Base-by-base conservation (phyloP, 2,329 filamentous ascomycete genomes). In the Ophidiomyces ophidiicola region DNA sequence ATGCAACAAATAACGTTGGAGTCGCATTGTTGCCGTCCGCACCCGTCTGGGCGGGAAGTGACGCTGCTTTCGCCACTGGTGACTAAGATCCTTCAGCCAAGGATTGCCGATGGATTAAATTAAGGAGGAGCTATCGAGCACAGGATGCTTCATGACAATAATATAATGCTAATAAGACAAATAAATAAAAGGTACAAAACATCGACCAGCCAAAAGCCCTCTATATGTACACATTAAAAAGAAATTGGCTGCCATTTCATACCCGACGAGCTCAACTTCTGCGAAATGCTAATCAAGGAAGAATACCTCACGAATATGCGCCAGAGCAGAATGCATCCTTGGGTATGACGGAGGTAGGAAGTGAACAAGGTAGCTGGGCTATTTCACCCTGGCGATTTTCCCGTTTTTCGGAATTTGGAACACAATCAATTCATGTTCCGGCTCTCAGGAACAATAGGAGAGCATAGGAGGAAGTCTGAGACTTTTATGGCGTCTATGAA, bases 201-300 rank as follows among this genome's bases (percentile, higher is more conserved):
- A 44, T 21, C 20, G 24, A 36, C 40, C 33, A 23, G 32, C 31
- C 21, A 44, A 43, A 40, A 47, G 46, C 32, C 42, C 53, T 59
- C 54, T 64, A 62, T 64, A 63, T 63, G 53, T 63, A 64, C 51
- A 39, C 21, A 37, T 28, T 60, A 52, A 52, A 52, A 55, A 53
- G 53, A 57, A 56, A 39, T 28, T 14, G 31, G 12, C 17, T 52
- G 58, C 53, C 57, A 54, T 51, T 54, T 54, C 59, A 62, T 59
- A 57, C 54, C 56, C 50, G 48, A 49, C 15, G 19, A 39, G 20
- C 36, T 15, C 29, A 30, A 12, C 24, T 31, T 36, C 38, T 18
- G 24, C 18, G 10, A 34, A 33, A 30, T 36, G 24, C 38, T 30
- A 29, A 41, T 15, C 14, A n/a, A n/a, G n/a, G n/a, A n/a, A 19